Base-by-base conservation (phyloP, 1,139 yeast species). In the Hyphopichia pseudoburtonii region DNA sequence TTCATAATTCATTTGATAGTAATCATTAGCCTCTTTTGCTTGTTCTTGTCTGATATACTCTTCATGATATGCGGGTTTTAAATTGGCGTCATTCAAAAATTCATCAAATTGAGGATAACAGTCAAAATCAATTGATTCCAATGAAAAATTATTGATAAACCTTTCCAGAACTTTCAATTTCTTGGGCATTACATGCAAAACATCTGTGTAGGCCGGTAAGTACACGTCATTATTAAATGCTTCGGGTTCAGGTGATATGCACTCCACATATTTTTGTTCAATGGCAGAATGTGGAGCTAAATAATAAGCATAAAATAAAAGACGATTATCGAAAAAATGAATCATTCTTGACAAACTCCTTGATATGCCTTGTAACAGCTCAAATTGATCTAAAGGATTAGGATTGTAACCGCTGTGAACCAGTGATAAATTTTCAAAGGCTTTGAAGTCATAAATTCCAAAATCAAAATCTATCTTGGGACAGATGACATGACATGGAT, bases 401-500 rank as follows among this genome's bases (percentile, higher is more conserved):
- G 3, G 10, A 17, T 17, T 15, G n/a, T n/a, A n/a, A n/a, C n/a
- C n/a, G n/a, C n/a, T n/a, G n/a, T n/a, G n/a, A n/a, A n/a, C n/a
- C n/a, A n/a, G n/a, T 8, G 8, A 16, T 6, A 19, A n/a, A 28
- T 23, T 22, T 8, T 17, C 23, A 23, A 28, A 28, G 10, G 22
- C 9, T 3, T 47, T 47, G 28, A 63, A 47, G 30, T 48, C 42
- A 38, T 56, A 65, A 10, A 57, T 42, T 5, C 45, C 38, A 28
- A 50, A 50, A 30, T 57, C 48, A 44, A 66, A 60, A 22, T 68
- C 72, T 9, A 54, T 52, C 29, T 56, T 51, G 4, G 73, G 64
- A 33, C 54, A 56, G 16, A 64, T 42, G 2, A 67, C 56, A 41
- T 65, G 51, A 30, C 62, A 51, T 14, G 70, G 55, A 38, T 70